phyloP scores from a whole-genome alignment of 2,329 filamentous ascomycete species.

The Blastomyces gilchristii region DNA sequence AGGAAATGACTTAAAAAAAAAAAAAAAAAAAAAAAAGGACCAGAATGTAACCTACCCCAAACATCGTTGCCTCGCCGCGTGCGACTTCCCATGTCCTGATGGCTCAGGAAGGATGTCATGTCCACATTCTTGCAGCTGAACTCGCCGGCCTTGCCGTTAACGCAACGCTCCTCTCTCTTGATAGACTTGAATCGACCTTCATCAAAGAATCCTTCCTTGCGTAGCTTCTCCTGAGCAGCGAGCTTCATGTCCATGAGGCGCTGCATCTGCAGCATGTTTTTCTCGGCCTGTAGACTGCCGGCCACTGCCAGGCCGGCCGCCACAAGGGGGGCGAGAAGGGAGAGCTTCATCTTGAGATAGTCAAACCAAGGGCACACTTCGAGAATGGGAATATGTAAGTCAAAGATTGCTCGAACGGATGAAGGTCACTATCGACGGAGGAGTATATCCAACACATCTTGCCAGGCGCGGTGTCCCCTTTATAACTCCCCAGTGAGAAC shows the following conservation, averaged over 20 bases:
- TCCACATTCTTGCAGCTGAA: conserved; percentile 33
- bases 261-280: conserved; percentile 12
- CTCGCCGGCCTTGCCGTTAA: conserved; percentile 27
- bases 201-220: conserved; percentile 10
- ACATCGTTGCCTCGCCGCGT: conserved; percentile 32
- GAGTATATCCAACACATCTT: background rate
- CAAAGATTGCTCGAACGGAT: background rate
- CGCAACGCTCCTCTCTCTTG: conserved; percentile 17
- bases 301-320: conserved; percentile 11
- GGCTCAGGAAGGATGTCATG: conserved; percentile 31
- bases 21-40: too few relatives aligned
- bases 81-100: conserved; percentile 30
- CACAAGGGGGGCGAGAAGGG: conserved; percentile 11
- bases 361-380: background rate
- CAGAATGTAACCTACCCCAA: conserved; percentile 21
- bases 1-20: background rate
- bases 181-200: conserved; percentile 10
- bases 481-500: background rate
- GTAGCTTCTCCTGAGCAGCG: conserved; percentile 9
- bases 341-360: conserved; percentile 12
- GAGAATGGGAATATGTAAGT: background rate
- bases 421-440: background rate
- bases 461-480: background rate
- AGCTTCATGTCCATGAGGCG: conserved; percentile 17
- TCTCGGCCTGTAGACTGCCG: conserved; percentile 1